Conservation (phyloP, 2,329 filamentous ascomycete species). For the Geosmithia morbida region DNA sequence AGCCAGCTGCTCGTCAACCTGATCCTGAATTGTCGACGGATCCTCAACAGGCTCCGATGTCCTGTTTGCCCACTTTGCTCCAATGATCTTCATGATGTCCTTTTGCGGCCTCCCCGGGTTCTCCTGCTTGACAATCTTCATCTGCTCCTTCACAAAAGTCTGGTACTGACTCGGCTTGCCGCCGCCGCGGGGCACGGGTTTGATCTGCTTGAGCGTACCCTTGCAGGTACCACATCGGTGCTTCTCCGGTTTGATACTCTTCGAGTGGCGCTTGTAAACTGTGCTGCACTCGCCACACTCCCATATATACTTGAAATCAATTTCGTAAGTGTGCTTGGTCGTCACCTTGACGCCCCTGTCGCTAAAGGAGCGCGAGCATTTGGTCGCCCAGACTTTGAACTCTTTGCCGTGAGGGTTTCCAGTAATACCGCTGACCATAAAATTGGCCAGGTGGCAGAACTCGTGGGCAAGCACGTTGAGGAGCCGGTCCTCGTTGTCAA, state of each 20-base stretch:
- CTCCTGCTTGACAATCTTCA: constrained; percentile 41
- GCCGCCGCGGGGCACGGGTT: constrained; percentile 51
- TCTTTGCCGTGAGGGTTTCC: constrained; percentile 70
- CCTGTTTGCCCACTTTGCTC: constrained; percentile 39
- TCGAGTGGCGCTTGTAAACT: constrained; percentile 73
- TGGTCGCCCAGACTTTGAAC: constrained; percentile 63
- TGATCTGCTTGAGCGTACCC: constrained; percentile 56
- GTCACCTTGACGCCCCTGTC: constrained; percentile 60
- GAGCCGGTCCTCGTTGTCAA: constrained; percentile 61
- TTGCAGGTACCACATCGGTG: constrained; percentile 71
- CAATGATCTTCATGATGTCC: constrained; percentile 55
- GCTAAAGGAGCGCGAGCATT: constrained; percentile 40
- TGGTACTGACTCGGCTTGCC: constrained; percentile 28
- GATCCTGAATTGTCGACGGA: not conserved
- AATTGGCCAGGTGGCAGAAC: constrained; percentile 88
- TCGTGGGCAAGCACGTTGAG: constrained; percentile 92
- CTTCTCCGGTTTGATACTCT: constrained; percentile 60
- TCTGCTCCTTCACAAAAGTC: constrained; percentile 50
- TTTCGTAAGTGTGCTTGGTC: constrained; percentile 79
- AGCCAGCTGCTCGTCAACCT: constrained; percentile 7
- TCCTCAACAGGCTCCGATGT: not conserved
- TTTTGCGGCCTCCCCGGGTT: constrained; percentile 46
- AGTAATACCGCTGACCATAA: constrained; percentile 66
- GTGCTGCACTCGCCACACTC: constrained; percentile 52
- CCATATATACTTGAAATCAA: constrained; percentile 90